Percentiles rank a stretch among this genome's conserved stretches.
These are phyloP conservation scores for Excoecaria agallocha DNA, from an alignment of 345 rosid genomes.

Conservation along the genomic window DNA sequence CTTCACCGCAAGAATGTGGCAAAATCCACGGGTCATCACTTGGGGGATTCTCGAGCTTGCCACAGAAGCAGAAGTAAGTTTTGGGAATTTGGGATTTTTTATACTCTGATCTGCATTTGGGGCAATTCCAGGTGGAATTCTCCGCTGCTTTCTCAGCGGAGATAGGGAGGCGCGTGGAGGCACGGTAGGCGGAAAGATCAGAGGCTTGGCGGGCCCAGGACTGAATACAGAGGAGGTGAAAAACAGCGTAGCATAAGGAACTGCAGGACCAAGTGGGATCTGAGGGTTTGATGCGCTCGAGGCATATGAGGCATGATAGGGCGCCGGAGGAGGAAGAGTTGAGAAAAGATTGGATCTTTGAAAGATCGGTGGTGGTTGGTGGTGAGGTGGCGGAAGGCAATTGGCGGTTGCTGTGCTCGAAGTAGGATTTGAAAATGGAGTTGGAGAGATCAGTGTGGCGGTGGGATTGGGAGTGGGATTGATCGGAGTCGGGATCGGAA, in stretches of 20 bases:
- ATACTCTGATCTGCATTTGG: conserved; percentile 75
- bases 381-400: conserved; percentile 30
- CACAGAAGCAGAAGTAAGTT: conserved; percentile 71
- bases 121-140: conserved; percentile 73
- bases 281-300: conserved; percentile 71
- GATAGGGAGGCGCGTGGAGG: conserved; percentile 57
- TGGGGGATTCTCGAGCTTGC: conserved; percentile 64
- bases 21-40: conserved; percentile 78
- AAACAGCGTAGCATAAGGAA: conserved; percentile 68
- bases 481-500: conserved; percentile 60
- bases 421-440: conserved; percentile 77
- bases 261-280: conserved; percentile 92
- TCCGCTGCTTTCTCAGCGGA: conserved; percentile 45
- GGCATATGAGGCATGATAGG: conserved; percentile 82
- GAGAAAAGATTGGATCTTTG: conserved; percentile 84
- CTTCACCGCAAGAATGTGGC: conserved; percentile 91
- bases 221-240: conserved; percentile 85
- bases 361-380: conserved; percentile 54
- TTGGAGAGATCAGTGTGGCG: conserved; percentile 55
- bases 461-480: conserved; percentile 28
- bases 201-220: conserved; percentile 87
- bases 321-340: conserved; percentile 85
- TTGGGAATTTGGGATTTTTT: conserved; percentile 55
- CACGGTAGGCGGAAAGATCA: conserved; percentile 66
- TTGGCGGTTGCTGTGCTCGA: conserved; percentile 47